A percentile compares a stretch with the other conserved stretches of the same genome.
phyloP scores from a whole-genome alignment of 2,329 filamentous ascomycete species.

The Trichophyton schoenleinii region DNA sequence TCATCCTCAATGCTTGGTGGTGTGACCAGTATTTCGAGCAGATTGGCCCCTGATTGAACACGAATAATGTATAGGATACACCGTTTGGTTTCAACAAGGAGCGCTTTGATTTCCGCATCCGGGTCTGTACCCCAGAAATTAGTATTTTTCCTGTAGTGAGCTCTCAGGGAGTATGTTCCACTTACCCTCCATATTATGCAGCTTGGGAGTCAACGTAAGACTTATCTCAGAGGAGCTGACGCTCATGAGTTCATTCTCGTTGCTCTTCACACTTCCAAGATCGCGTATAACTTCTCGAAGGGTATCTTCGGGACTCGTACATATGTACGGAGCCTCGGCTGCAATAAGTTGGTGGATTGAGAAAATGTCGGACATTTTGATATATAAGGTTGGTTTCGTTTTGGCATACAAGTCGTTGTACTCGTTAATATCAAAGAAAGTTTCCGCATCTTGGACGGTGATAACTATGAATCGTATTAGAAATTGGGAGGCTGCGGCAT shows the following conservation, averaged over 20 bases:
- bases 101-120: constrained; percentile 76
- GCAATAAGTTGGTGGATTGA: constrained; percentile 84
- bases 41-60: constrained; percentile 77
- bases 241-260: constrained; percentile 82
- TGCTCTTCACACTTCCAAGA: constrained; percentile 88
- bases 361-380: constrained; percentile 97
- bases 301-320: constrained; percentile 69
- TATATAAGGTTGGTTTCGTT: constrained; percentile 95
- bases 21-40: constrained; percentile 92
- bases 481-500: not conserved
- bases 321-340: constrained; percentile 63
- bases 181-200: constrained; percentile 66
- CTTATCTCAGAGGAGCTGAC: constrained; percentile 81
- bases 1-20: constrained; percentile 80
- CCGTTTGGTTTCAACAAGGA: constrained; percentile 97
- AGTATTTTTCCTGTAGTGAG: not conserved
- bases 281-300: constrained; percentile 87
- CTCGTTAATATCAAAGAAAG: constrained; percentile 94
- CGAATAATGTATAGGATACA: constrained; percentile 96
- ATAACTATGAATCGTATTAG: constrained; percentile 45
- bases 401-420: constrained; percentile 97
- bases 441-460: constrained; percentile 71
- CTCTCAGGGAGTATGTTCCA: not conserved
- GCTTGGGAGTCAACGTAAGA: constrained; percentile 76
- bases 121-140: constrained; percentile 47